These are phyloP conservation scores for Colletotrichum sp. DNA, from an alignment of 2,329 filamentous ascomycete genomes.

Conservation along the genomic window DNA sequence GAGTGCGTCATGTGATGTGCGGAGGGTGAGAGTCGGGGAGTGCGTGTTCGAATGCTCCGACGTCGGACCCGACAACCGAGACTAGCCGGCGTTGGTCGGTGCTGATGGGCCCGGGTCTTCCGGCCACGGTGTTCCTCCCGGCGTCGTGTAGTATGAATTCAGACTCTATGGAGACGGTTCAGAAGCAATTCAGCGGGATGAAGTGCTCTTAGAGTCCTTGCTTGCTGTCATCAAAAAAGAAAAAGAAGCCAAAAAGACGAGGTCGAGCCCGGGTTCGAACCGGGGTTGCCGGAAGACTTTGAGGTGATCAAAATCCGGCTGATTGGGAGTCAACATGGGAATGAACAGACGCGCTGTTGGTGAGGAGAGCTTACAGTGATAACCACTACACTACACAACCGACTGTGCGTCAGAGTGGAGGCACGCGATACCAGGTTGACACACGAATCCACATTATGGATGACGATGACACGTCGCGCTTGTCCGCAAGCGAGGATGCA, in stretches of 20 bases:
- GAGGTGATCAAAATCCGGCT: slow-evolving; percentile 13
- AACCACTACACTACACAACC: slow-evolving; percentile 22
- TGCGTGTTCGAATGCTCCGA: background rate
- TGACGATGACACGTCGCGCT: background rate
- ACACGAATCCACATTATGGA: slow-evolving; percentile 5
- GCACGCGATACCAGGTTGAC: background rate
- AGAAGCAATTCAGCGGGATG: background rate
- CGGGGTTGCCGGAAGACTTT: slow-evolving; percentile 16
- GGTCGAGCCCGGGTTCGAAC: slow-evolving; percentile 21
- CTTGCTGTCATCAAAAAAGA: background rate
- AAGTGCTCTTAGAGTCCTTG: rapidly evolving
- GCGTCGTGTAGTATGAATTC: rapidly evolving
- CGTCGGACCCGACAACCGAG: background rate
- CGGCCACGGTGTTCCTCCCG: background rate
- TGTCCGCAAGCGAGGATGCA: background rate
- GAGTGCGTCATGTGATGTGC: background rate
- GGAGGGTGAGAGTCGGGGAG: background rate
- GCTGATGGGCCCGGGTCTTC: background rate
- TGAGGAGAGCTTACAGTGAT: slow-evolving; percentile 11
- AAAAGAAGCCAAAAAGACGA: background rate
- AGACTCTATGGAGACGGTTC: background rate
- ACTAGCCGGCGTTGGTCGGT: background rate
- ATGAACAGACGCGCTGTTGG: background rate
- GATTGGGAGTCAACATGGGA: background rate
- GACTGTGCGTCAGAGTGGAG: background rate